Conservation (phyloP, 805 yeast species). For the Metschnikowia similis region DNA sequence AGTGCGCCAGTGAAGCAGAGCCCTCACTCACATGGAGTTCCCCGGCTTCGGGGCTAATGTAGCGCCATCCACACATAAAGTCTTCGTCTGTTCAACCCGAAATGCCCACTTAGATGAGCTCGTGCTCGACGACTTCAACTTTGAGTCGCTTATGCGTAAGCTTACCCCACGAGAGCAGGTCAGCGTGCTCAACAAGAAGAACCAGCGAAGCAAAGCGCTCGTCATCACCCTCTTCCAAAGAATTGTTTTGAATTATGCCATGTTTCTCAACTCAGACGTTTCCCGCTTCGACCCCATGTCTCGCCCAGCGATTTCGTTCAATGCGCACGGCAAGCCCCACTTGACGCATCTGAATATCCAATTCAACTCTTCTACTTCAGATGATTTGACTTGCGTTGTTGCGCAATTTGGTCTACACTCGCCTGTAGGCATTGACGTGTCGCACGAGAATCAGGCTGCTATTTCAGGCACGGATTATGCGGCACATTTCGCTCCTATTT, state of each 20-base stretch:
- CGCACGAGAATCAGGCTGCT: slow-evolving; percentile 28
- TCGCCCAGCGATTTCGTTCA: slow-evolving; percentile 26
- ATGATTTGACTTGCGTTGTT: slow-evolving; percentile 44
- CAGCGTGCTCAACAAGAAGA: slow-evolving; percentile 37
- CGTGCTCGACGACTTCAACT: slow-evolving; percentile 34
- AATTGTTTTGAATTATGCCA: slow-evolving; percentile 34
- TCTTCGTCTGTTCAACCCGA: slow-evolving; percentile 15
- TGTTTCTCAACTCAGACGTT: slow-evolving; percentile 12
- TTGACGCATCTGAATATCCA: slow-evolving; percentile 24
- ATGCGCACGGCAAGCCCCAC: slow-evolving; percentile 56
- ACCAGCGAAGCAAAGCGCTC: slow-evolving; percentile 30
- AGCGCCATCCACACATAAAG: background rate
- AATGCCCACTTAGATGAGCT: background rate
- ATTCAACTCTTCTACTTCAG: slow-evolving; percentile 62
- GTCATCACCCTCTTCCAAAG: slow-evolving; percentile 44
- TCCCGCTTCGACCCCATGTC: slow-evolving; percentile 15
- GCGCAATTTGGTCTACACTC: slow-evolving; percentile 24
- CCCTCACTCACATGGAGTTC: background rate
- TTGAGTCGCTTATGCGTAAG: slow-evolving; percentile 47
- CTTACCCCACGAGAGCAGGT: slow-evolving; percentile 42
- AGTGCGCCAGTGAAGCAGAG: background rate
- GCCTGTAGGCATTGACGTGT: slow-evolving; percentile 36
- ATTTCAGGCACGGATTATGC: slow-evolving; percentile 26
- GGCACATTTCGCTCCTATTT: slow-evolving; percentile 40
- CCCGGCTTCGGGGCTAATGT: background rate